Evolutionary conservation across 108 stramenopile species (phyloP).

Genomic region (Skeletonema costatum): DNA sequence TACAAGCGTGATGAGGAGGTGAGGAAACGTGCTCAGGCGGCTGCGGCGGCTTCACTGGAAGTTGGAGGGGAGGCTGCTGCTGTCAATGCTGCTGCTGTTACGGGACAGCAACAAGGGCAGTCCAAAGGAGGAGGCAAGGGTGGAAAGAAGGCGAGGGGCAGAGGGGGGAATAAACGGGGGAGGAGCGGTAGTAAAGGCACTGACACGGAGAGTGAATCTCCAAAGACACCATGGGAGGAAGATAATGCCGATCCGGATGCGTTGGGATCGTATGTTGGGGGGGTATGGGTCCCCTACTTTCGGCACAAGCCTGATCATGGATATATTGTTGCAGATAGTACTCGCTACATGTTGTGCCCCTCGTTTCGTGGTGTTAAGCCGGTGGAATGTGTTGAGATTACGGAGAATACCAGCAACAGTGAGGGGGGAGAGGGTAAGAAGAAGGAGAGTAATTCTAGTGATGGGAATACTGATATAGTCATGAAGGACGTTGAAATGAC

Average conservation of each 20-base stretch:
- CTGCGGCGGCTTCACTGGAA: neutral
- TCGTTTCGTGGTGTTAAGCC: constrained; percentile 41
- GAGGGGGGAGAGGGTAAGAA: neutral
- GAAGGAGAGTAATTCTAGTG: neutral
- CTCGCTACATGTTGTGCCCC: constrained; percentile 77
- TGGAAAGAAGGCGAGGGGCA: constrained; percentile 17
- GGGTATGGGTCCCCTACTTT: constrained; percentile 49
- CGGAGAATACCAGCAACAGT: constrained; percentile 7
- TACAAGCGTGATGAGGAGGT: constrained; percentile 34
- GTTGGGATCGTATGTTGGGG: constrained; percentile 33
- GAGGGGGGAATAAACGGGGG: constrained; percentile 6
- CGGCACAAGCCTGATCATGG: constrained; percentile 68
- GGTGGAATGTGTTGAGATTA: neutral
- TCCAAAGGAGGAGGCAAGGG: neutral
- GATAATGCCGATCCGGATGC: constrained; percentile 45
- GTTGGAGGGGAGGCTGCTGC: neutral
- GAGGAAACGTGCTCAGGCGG: constrained; percentile 20
- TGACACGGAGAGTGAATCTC: constrained; percentile 1
- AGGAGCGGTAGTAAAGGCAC: neutral
- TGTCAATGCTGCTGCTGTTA: neutral
- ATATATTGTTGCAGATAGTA: constrained; percentile 83
- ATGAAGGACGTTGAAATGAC: neutral
- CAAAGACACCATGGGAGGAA: constrained; percentile 36
- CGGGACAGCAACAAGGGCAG: neutral
- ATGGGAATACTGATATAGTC: neutral